Conservation (phyloP, 805 yeast species). For the Priceomyces haplophilus region DNA sequence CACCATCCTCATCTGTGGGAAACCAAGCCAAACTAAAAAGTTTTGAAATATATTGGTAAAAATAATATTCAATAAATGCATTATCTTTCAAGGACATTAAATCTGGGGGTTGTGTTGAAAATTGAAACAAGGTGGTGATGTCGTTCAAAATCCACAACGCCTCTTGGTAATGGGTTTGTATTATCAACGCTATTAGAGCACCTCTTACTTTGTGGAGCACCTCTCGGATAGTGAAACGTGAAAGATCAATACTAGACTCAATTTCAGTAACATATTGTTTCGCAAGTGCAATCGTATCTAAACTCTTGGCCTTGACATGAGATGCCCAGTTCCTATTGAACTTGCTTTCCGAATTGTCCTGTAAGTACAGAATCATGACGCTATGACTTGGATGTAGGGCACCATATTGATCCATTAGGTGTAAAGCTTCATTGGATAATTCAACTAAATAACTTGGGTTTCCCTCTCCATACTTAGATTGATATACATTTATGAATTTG, state of each 20-base stretch:
- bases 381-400: constrained; percentile 18
- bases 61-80: constrained; percentile 26
- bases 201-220: constrained; percentile 5
- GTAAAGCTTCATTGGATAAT: constrained; percentile 10
- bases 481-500: background rate
- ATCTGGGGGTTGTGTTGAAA: constrained; percentile 24
- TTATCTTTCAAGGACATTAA: constrained; percentile 19
- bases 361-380: constrained; percentile 8
- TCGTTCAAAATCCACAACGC: constrained; percentile 17
- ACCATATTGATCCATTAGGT: constrained; percentile 23
- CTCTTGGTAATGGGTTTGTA: constrained; percentile 18
- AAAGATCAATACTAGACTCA: constrained; percentile 2
- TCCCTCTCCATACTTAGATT: background rate
- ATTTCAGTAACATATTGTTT: constrained; percentile 4
- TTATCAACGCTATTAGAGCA: constrained; percentile 8
- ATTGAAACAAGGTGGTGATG: constrained; percentile 16
- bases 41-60: constrained; percentile 21
- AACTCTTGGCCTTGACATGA: constrained; percentile 5
- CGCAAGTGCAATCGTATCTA: background rate
- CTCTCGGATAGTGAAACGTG: background rate
- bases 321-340: constrained; percentile 11
- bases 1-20: constrained; percentile 9
- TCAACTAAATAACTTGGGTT: background rate
- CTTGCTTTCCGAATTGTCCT: constrained; percentile 1
- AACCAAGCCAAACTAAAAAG: constrained; percentile 24